Evolutionary conservation across 768 basidiomycete species (phyloP).

Genomic region (Macrocybe gigantea): DNA sequence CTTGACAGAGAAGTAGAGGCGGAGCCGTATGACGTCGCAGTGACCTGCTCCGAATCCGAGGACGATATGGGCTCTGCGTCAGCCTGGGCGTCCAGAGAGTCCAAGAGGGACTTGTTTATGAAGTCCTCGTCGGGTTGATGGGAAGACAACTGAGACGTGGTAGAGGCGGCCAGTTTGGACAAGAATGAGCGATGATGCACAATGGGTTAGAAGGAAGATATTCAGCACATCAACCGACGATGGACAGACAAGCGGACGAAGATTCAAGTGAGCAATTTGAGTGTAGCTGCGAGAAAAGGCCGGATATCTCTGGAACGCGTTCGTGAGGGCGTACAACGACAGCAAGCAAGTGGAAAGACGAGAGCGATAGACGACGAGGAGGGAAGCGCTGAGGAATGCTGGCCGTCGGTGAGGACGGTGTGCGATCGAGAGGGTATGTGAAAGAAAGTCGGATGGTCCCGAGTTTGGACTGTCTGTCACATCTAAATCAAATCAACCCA

Average conservation of each 20-base stretch:
- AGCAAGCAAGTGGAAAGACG: slow-evolving; percentile 10
- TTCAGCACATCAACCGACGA: slow-evolving; percentile 27
- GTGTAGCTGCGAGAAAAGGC: slow-evolving; percentile 18
- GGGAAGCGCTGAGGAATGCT: slow-evolving; percentile 12
- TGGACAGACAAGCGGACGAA: slow-evolving; percentile 7
- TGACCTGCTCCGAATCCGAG: slow-evolving; percentile 46
- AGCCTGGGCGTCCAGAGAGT: slow-evolving; percentile 77
- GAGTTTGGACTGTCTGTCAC: slow-evolving; percentile 35
- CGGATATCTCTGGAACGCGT: slow-evolving; percentile 8
- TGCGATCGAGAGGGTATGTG: slow-evolving; percentile 45
- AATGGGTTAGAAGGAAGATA: slow-evolving; percentile 8
- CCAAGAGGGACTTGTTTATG: slow-evolving; percentile 80
- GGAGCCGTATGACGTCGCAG: slow-evolving; percentile 40
- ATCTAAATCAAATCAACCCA: slow-evolving; percentile 39
- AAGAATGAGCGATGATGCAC: slow-evolving; percentile 14
- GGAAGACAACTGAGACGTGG: slow-evolving; percentile 30
- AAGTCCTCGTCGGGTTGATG: slow-evolving; percentile 68
- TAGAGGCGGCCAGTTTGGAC: slow-evolving; percentile 49
- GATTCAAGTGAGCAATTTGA: slow-evolving; percentile 11
- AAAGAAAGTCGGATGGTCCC: slow-evolving; percentile 43
- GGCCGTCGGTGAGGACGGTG: slow-evolving; percentile 25
- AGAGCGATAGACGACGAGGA: slow-evolving; percentile 11
- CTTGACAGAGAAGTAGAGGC: slow-evolving; percentile 47
- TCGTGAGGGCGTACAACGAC: slow-evolving; percentile 10
- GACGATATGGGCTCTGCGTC: slow-evolving; percentile 67